These are phyloP conservation scores for Arabidopsis lyrata DNA, from an alignment of 441 rosid genomes.

Conservation along the genomic window DNA sequence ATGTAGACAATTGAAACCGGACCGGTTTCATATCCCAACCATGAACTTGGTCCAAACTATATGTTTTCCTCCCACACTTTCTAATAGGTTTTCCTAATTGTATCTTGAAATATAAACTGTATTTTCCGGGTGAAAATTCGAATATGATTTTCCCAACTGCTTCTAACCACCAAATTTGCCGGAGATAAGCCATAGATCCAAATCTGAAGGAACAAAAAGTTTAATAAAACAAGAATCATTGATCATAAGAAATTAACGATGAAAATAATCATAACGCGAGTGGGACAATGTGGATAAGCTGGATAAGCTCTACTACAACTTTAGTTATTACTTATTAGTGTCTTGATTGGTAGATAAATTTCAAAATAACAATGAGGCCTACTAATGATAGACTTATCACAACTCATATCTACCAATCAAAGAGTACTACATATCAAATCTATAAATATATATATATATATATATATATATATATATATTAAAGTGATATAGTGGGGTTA, in stretches of 20 bases:
- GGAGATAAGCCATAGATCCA: slow-evolving; percentile 72
- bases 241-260: background rate
- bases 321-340: background rate
- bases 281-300: slow-evolving; percentile 13
- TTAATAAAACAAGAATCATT: slow-evolving; percentile 1
- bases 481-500: background rate
- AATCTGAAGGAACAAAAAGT: slow-evolving; percentile 53
- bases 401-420: background rate
- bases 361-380: background rate
- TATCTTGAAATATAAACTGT: slow-evolving; percentile 70
- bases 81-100: slow-evolving; percentile 68
- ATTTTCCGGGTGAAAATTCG: slow-evolving; percentile 69
- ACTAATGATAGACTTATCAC: slow-evolving; percentile 13
- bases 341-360: background rate
- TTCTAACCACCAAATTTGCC: slow-evolving; percentile 96
- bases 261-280: background rate
- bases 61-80: slow-evolving; percentile 65
- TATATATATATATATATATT: background rate
- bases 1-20: slow-evolving; percentile 72
- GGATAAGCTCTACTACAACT: slow-evolving; percentile 1
- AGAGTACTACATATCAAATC: background rate
- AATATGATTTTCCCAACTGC: slow-evolving; percentile 75
- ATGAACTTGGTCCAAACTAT: slow-evolving; percentile 69
- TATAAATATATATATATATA: too few relatives aligned
- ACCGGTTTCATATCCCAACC: slow-evolving; percentile 89